Evolutionary conservation across 2,329 filamentous ascomycete species (phyloP), one percentile per base, ranked within the genome.

Genomic region (Ilyonectria sp.): DNA sequence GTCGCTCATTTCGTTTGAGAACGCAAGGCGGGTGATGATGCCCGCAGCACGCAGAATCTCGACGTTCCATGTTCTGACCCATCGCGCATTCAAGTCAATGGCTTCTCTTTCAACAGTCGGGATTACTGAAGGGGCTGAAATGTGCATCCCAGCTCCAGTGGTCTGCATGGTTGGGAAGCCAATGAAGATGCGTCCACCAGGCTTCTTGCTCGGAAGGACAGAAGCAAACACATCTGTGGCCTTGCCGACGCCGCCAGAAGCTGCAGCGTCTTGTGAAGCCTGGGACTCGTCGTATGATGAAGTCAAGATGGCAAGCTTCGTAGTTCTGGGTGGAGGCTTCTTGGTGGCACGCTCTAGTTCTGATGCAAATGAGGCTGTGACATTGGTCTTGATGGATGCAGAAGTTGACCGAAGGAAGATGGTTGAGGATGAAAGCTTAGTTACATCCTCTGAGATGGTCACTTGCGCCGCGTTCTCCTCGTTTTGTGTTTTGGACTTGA

Each of bases 161-260:
- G 96, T 99, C 82, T 99, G 96, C 73, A 95, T 95, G 1, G 96
- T 99, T 3, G 96, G 95, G 77, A 99, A 99, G 0, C 96, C 96
- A 76, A 99, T 99, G 76, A 98, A 99, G 61, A 99, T 93, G 60
- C 94, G 91, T 7, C 96, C 96, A 9, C 90, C 89, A 0, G 89
- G 88, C 74, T 93, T 93, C 79, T 94, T 97, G 64, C 89, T 94
- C 2, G 96, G 96, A 6, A 98, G 82, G 1, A 99, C 95, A 1
- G 95, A 96, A 1, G 93, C 89, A 79, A 99, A 98, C 8, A 99
- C 91, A 77, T 97, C 94, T 1, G 88, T 86, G 3, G 89, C 87
- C 68, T 91, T 89, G 8, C 87, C 83, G 11, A 87, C 77, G 17
- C 82, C 79, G 6, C 80, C 83, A 2, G 82, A 78, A 19, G 79